phyloP scores from a whole-genome alignment of 768 basidiomycete species.

The Boletus bicolor region DNA sequence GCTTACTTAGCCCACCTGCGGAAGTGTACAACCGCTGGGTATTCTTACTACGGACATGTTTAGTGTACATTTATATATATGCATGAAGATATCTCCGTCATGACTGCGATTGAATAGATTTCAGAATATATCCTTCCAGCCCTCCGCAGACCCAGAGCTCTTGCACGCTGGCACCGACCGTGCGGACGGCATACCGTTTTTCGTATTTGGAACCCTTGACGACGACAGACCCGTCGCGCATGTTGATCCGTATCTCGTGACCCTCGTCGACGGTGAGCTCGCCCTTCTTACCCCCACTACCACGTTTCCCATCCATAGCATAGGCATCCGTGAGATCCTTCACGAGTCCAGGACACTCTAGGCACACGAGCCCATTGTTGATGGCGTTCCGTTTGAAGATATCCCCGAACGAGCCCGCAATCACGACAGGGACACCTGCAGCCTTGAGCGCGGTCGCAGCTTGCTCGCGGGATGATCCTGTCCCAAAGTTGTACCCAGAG shows the following conservation, averaged over 20 bases:
- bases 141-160: conserved; percentile 97
- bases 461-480: conserved; percentile 97
- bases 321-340: conserved; percentile 74
- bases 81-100: conserved; percentile 4
- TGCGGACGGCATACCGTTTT: conserved; percentile 62
- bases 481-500: conserved; percentile 97
- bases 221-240: conserved; percentile 65
- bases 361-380: conserved; percentile 95
- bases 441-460: conserved; percentile 96
- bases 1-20: neutral
- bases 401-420: conserved; percentile 98
- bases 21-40: neutral
- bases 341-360: conserved; percentile 90
- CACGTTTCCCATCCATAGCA: conserved; percentile 70
- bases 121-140: conserved; percentile 87
- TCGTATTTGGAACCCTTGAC: conserved; percentile 44
- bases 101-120: conserved; percentile 48
- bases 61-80: neutral
- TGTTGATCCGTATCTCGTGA: conserved; percentile 60
- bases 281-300: conserved; percentile 74
- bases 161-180: conserved; percentile 92
- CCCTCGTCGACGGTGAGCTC: conserved; percentile 82
- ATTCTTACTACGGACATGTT: neutral
- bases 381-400: conserved; percentile 99
- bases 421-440: conserved; percentile 87